A percentile compares a stretch with the other conserved stretches of the same genome.
phyloP scores from a whole-genome alignment of 768 basidiomycete genomes.

The Amanita rubescens region DNA sequence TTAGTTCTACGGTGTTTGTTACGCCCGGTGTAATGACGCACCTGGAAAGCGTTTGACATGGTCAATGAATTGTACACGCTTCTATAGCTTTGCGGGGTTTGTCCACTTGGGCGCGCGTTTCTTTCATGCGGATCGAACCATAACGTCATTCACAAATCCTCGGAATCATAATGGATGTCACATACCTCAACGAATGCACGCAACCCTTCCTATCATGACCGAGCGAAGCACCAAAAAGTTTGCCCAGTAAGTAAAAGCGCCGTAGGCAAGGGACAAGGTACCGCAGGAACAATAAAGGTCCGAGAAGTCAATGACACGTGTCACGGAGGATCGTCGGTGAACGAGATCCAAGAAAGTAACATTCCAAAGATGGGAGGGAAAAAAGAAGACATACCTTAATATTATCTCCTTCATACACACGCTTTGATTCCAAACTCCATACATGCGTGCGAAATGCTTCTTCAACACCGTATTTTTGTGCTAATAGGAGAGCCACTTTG shows the following conservation, averaged over 20 bases:
- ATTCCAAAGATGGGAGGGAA: constrained; percentile 5
- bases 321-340: neutral
- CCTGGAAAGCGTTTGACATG: neutral
- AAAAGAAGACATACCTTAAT: constrained; percentile 44
- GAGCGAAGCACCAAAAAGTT: neutral
- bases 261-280: constrained; percentile 2
- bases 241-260: constrained; percentile 4
- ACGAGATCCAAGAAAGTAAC: neutral
- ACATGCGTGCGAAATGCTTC: constrained; percentile 41
- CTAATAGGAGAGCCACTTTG: constrained; percentile 58
- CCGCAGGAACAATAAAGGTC: neutral
- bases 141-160: neutral
- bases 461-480: constrained; percentile 44
- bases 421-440: constrained; percentile 39
- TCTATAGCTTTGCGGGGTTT: constrained; percentile 10
- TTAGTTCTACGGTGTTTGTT: neutral
- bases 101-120: constrained; percentile 12
- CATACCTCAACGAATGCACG: constrained; percentile 60
- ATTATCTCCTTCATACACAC: constrained; percentile 55
- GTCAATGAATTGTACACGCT: neutral
- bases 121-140: constrained; percentile 6
- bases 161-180: constrained; percentile 6
- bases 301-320: neutral
- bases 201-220: constrained; percentile 52
- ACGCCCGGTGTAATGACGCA: neutral